Base-by-base conservation (phyloP, 768 basidiomycete genomes). In the Suillus variegatus region DNA sequence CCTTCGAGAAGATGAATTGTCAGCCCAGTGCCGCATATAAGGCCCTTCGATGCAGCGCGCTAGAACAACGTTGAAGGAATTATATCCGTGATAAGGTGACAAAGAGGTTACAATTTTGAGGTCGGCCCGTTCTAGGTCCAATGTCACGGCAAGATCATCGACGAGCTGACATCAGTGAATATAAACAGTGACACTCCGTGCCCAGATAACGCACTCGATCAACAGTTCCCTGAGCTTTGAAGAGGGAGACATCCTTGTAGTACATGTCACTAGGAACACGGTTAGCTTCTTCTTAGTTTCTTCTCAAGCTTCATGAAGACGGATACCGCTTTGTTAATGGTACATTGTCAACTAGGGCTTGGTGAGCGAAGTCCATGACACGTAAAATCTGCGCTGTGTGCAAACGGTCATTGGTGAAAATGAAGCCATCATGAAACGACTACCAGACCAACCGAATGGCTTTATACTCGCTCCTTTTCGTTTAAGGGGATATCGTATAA, bases 41-140 rank as follows among this genome's bases (percentile, higher is more conserved):
- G 85, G 0, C 97, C 97, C 77, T 98, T 98, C 0, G 93, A 86
- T 0, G 94, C 87, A 1, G 96, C 95, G 46, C 93, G 86, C 95
- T 97, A 68, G 22, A 64, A 22, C 36, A 35, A 44, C 13, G 12
- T 49, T 72, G 20, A 71, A 65, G 67, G 58, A 55, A 57, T 57
- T 3, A 54, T 54, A 46, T 10, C 46, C 25, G 5, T 28, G 35
- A 18, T 25, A 43, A 28, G 28, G 32, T 55, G 36, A 35, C 5
- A 65, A 22, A 36, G 41, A 47, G 28, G 16, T 65, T 68, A 94
- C 95, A 41, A 99, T 87, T 71, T 92, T 89, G 62, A 98, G 81
- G 70, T 93, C 91, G 8, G 86, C 84, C 52, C 97, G 82, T 60
- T 88, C 82, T 9, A 95, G 74, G 10, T 83, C 79, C 43, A 96